Evolutionary conservation across 1,139 yeast genomes (phyloP), one percentile per base, ranked within the genome.

Genomic region (Yamadazyma buinensis): DNA sequence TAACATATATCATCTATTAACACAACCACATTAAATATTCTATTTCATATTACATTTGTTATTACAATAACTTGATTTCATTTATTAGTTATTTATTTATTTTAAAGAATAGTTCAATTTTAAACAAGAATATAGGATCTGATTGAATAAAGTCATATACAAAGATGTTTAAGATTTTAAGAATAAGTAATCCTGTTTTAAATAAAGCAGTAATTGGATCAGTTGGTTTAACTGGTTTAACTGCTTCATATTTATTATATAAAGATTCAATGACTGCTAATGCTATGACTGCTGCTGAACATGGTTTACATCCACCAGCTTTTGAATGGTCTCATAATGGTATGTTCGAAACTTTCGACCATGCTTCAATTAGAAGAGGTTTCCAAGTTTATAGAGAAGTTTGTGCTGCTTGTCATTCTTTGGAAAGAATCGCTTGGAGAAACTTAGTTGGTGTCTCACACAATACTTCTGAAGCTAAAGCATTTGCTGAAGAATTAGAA

Each of bases 271-370:
- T 81, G 64, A 77, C 85, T 42, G 96, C 97, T 42, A 80, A 77
- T 55, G 98, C 99, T 55, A 86, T 90, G 95, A 90, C 98, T 37
- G 95, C 95, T 47, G 96, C 97, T 47, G 99, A 92, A 72, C 97
- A 92, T 67, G 99, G 99, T 52, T 77, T 92, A 61, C 98, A 92
- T 64, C 82, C 98, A 30, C 96, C 97, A 47, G 80, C 80, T 43
- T 90, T 75, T 64, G 84, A 80, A 41, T 92, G 98, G 98, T 76
- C 96, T 32, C 97, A 92, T 67, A 80, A 77, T 57, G 97, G 95
- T 55, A 84, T 88, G 80, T 79, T 90, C 55, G 83, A 82, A 49
- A 77, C 96, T 36, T 94, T 88, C 53, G 98, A 92, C 72, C 99
- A 92, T 64, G 90, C 88, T 41, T 83, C 95, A 35, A 86, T 92